phyloP scores from a whole-genome alignment of 768 basidiomycete species.

The Cubamyces sp. region DNA sequence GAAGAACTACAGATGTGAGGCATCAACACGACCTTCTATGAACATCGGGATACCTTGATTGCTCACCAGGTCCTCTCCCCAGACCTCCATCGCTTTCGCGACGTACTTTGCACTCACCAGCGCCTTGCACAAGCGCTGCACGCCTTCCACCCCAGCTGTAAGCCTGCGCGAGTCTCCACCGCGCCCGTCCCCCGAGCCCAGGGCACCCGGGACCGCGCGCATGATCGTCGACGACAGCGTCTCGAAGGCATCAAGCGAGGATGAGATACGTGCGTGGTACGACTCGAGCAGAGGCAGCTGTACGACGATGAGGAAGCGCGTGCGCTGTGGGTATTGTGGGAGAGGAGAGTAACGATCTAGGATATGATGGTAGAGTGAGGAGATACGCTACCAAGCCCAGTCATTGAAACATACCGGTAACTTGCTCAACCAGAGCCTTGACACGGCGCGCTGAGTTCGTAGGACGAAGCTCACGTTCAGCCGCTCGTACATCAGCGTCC shows the following conservation, averaged over 20 bases:
- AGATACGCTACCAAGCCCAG: neutral
- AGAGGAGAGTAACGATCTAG: conserved; percentile 91
- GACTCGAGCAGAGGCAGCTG: conserved; percentile 84
- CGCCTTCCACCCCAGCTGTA: conserved; percentile 84
- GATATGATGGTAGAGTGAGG: neutral
- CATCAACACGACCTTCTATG: neutral
- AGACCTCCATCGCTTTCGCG: conserved; percentile 66
- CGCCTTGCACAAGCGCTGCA: conserved; percentile 84
- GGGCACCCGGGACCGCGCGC: conserved; percentile 89
- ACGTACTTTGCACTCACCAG: conserved; percentile 81
- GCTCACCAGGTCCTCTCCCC: conserved; percentile 90
- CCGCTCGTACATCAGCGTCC: conserved; percentile 44
- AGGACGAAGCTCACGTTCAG: conserved; percentile 53
- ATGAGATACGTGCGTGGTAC: conserved; percentile 77
- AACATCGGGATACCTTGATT: conserved; percentile 1
- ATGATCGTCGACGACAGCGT: conserved; percentile 86
- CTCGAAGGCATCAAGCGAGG: conserved; percentile 93
- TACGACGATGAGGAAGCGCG: conserved; percentile 80
- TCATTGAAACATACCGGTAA: conserved; percentile 64
- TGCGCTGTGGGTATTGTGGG: conserved; percentile 75
- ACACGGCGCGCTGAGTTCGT: conserved; percentile 86
- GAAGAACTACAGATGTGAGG: conserved; percentile 68
- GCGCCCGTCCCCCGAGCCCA: conserved; percentile 54
- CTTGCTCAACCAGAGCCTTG: conserved; percentile 86
- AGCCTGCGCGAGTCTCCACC: conserved; percentile 52